These are phyloP conservation scores for Orbilia ellipsospora DNA, from an alignment of 2,329 filamentous ascomycete genomes.

Conservation along the genomic window DNA sequence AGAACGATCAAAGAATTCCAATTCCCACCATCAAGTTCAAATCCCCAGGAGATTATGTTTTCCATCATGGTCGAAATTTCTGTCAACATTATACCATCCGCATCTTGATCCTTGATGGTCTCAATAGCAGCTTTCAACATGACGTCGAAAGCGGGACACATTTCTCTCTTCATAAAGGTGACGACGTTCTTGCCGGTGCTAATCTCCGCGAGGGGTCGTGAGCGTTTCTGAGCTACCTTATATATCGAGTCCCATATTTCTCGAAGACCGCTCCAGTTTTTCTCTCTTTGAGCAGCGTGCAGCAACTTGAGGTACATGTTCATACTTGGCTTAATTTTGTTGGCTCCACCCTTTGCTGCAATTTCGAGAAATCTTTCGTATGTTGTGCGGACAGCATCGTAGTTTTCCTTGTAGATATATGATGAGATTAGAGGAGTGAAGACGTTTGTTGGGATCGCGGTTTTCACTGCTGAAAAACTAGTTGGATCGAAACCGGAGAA, in stretches of 20 bases:
- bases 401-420: constrained; percentile 52
- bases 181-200: constrained; percentile 43
- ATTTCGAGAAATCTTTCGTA: constrained; percentile 37
- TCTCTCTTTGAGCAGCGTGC: constrained; percentile 36
- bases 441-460: constrained; percentile 57
- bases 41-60: constrained; percentile 34
- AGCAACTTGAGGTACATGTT: constrained; percentile 47
- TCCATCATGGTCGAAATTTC: constrained; percentile 39
- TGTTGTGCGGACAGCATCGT: constrained; percentile 35
- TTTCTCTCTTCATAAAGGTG: constrained; percentile 42
- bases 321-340: constrained; percentile 40
- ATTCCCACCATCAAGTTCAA: constrained; percentile 49
- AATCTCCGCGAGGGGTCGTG: constrained; percentile 35
- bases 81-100: constrained; percentile 22
- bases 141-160: constrained; percentile 48
- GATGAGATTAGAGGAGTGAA: constrained; percentile 58
- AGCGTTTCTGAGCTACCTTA: constrained; percentile 28
- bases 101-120: background rate
- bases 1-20: constrained; percentile 48
- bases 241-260: constrained; percentile 40
- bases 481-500: constrained; percentile 57
- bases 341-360: constrained; percentile 13
- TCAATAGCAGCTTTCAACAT: constrained; percentile 48
- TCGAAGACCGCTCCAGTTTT: constrained; percentile 34
- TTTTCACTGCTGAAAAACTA: constrained; percentile 56